Percentiles rank a stretch among this genome's conserved stretches.
Evolutionary conservation across 495 filamentous ascomycete species (phyloP).

Genomic region (Chaetomium fimeti): DNA sequence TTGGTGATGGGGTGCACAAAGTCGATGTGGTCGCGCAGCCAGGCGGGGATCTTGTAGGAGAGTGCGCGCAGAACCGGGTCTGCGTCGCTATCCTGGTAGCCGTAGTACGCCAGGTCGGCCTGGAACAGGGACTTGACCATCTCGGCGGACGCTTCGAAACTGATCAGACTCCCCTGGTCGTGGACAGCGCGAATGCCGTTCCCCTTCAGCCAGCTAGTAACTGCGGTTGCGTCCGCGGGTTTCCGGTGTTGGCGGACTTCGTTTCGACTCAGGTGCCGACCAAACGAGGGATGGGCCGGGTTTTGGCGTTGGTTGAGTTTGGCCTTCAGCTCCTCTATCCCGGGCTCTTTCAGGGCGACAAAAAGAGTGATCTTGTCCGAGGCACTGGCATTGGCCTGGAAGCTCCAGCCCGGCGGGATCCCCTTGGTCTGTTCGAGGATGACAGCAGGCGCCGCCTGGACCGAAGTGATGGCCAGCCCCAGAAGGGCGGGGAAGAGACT

Average conservation of each 20-base stretch:
- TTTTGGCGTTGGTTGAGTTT: slow-evolving; percentile 27
- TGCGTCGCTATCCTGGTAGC: slow-evolving; percentile 27
- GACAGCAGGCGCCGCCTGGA: slow-evolving; percentile 23
- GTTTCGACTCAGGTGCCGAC: slow-evolving; percentile 35
- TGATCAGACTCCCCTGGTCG: slow-evolving; percentile 35
- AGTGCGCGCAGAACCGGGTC: slow-evolving; percentile 35
- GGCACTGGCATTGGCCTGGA: slow-evolving; percentile 25
- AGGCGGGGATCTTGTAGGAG: slow-evolving; percentile 50
- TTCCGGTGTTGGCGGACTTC: slow-evolving; percentile 35
- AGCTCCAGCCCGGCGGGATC: slow-evolving; percentile 30
- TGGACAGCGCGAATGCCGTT: slow-evolving; percentile 32
- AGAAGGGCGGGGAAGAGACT: slow-evolving; percentile 19
- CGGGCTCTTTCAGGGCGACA: slow-evolving; percentile 40
- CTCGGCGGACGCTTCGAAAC: slow-evolving; percentile 36
- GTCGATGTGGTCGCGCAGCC: slow-evolving; percentile 42
- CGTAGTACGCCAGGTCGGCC: slow-evolving; percentile 41
- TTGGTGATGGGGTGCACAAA: slow-evolving; percentile 46
- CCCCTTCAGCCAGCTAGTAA: slow-evolving; percentile 41
- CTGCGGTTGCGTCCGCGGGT: slow-evolving; percentile 26
- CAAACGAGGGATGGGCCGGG: slow-evolving; percentile 27
- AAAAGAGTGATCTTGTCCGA: slow-evolving; percentile 35
- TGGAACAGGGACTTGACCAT: slow-evolving; percentile 40
- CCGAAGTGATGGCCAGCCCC: slow-evolving; percentile 14
- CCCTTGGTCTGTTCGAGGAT: slow-evolving; percentile 26
- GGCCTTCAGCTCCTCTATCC: slow-evolving; percentile 38